Base-by-base conservation (phyloP, 768 basidiomycete species). In the Tylopilus subfusipes region DNA sequence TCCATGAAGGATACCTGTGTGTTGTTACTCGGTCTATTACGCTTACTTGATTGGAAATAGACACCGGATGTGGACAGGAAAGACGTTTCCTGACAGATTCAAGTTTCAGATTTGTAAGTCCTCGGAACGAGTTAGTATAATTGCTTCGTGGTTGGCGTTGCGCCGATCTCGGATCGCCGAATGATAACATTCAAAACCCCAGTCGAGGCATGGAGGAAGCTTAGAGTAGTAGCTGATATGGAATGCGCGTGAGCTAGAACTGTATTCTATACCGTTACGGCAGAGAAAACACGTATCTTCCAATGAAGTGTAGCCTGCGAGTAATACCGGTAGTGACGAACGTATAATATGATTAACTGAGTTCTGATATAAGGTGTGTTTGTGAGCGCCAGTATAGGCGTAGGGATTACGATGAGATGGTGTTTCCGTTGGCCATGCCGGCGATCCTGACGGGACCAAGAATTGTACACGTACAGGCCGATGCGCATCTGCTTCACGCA, bases 11-110 rank as follows among this genome's bases (percentile, higher is more conserved):
- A 68, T 27, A 58, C 58, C 6, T 55, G 55, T 34, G 44, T 42
- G 18, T 55, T 61, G 42, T 49, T 67, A 34, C 22, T 65, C 14
- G 65, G 68, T 16, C 33, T 68, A 31, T 38, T 69, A 39, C 67
- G 67, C 25, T 55, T 68, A 39, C 47, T 68, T 12, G 67, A 68
- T n/a, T 69, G 68, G 68, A 69, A 58, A 60, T 68, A 67, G 55
- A 61, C 3, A 27, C 33, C 1, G 16, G 18, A 46, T 53, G 16
- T 12, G 24, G 25, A 31, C 8, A 6, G 27, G 16, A 29, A 31
- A 34, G 16, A 10, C 21, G 24, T 12, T 27, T 10, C 27, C 18
- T 44, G 21, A 43, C 30, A 18, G 18, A 16, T 29, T 36, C 31
- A 8, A 25, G 44, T 29, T 36, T 38, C 12, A 25, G 44, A n/a